Evolutionary conservation across 2,329 filamentous ascomycete genomes (phyloP).

Genomic region (Keithomyces neogunnii): DNA sequence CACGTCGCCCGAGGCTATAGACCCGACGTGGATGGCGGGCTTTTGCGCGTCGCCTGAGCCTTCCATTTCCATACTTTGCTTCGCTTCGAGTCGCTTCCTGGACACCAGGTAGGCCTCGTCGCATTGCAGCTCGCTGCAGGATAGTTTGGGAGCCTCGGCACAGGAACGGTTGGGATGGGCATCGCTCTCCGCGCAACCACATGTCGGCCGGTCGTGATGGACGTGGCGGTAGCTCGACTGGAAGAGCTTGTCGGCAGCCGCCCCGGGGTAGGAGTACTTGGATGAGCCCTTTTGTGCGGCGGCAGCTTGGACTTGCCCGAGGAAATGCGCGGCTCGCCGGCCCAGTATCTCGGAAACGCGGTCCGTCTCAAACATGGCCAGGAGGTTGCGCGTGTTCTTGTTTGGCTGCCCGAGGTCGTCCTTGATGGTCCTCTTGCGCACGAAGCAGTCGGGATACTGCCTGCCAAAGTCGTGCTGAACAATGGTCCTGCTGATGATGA

Average conservation of each 20-base stretch:
- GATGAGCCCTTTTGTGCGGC: no score
- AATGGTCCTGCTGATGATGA: background rate
- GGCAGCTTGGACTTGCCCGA: no score
- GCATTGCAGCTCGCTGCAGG: no score
- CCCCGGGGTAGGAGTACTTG: no score
- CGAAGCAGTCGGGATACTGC: background rate
- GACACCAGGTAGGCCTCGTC: background rate
- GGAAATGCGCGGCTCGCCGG: background rate
- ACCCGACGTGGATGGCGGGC: background rate
- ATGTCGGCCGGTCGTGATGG: no score
- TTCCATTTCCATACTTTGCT: background rate
- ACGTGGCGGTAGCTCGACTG: no score
- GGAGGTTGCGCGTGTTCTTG: background rate
- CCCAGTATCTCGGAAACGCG: background rate
- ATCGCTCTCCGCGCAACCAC: no score
- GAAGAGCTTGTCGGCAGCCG: no score
- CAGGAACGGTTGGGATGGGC: no score
- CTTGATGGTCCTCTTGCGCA: background rate
- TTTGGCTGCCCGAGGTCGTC: background rate
- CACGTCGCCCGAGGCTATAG: background rate
- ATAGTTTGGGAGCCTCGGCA: no score
- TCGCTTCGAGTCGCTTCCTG: background rate
- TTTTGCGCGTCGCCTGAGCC: background rate
- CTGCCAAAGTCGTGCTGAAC: background rate
- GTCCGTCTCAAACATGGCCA: no score